Conservation (phyloP, 1,284 basidiomycete genomes). For the Apiotrichum veenhuisii region DNA sequence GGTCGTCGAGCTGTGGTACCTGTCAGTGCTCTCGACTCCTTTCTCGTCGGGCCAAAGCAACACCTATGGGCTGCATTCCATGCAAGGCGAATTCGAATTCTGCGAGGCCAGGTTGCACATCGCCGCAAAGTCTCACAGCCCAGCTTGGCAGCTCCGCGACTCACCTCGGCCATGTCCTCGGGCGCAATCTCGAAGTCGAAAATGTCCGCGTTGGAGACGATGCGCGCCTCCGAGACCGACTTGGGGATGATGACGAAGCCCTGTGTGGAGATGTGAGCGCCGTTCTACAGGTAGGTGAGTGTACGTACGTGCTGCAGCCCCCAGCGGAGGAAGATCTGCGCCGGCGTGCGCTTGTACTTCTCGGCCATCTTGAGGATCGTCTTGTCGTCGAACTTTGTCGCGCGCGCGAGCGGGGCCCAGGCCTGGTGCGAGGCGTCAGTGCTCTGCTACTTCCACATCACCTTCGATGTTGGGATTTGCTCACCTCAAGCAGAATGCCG, state of each 20-base stretch:
- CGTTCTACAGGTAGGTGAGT: not conserved
- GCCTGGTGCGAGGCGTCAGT: too few species aligned
- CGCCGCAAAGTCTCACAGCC: too few species aligned
- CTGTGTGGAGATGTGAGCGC: slow-evolving; percentile 21
- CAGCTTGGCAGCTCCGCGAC: too few species aligned
- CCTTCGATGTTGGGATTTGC: too few species aligned
- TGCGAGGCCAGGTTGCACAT: too few species aligned
- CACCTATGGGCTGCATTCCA: too few species aligned
- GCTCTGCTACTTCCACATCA: too few species aligned
- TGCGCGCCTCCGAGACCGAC: slow-evolving; percentile 52
- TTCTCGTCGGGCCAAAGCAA: too few species aligned
- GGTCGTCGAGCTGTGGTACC: slow-evolving; percentile 29
- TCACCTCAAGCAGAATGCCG: slow-evolving; percentile 51
- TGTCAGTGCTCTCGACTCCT: too few species aligned
- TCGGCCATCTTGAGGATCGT: slow-evolving; percentile 44
- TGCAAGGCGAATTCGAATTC: too few species aligned
- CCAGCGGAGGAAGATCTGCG: slow-evolving; percentile 56
- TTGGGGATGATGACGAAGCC: slow-evolving; percentile 54
- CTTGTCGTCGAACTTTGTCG: slow-evolving; percentile 50
- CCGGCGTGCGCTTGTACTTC: slow-evolving; percentile 42
- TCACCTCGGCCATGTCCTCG: slow-evolving; percentile 51
- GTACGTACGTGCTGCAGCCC: slow-evolving; percentile 51
- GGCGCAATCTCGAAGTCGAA: slow-evolving; percentile 52
- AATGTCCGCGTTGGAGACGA: slow-evolving; percentile 52
- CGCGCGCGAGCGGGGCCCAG: slow-evolving; percentile 53